phyloP scores from a whole-genome alignment of 768 basidiomycete genomes.

The Pleurotus pulmonarius region DNA sequence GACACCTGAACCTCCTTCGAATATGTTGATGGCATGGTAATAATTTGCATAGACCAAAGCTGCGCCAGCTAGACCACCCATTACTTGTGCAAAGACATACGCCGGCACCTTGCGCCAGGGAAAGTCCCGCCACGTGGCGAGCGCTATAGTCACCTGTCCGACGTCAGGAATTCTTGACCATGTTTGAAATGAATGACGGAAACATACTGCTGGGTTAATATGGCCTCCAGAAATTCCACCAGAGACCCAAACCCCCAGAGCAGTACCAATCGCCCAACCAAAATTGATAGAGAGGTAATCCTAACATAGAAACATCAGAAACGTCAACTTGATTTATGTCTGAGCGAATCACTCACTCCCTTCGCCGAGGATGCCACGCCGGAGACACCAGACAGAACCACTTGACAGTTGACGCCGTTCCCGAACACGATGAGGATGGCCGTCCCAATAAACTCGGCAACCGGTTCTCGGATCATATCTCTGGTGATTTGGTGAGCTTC shows the following conservation, averaged over 20 bases:
- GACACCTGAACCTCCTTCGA: slow-evolving; percentile 51
- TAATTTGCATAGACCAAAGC: slow-evolving; percentile 62
- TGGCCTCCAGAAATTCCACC: slow-evolving; percentile 72
- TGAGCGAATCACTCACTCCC: slow-evolving; percentile 43
- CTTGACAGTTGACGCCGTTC: slow-evolving; percentile 54
- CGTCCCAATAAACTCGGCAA: slow-evolving; percentile 61
- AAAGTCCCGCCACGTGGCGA: slow-evolving; percentile 50
- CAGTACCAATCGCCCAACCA: slow-evolving; percentile 57
- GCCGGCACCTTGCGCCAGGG: slow-evolving; percentile 57
- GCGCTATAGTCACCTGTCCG: slow-evolving; percentile 44
- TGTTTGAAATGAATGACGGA: not conserved
- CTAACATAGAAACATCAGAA: slow-evolving; percentile 21
- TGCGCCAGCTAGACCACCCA: slow-evolving; percentile 59
- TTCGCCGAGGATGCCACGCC: slow-evolving; percentile 42
- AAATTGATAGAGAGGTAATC: slow-evolving; percentile 45
- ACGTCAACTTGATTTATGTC: slow-evolving; percentile 6
- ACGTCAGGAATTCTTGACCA: not conserved
- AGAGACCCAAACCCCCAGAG: slow-evolving; percentile 66
- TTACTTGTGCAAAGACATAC: slow-evolving; percentile 54
- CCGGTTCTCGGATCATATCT: slow-evolving; percentile 49
- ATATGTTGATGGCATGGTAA: slow-evolving; percentile 60
- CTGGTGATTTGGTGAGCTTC: slow-evolving; percentile 19
- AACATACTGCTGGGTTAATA: slow-evolving; percentile 64
- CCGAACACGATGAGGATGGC: slow-evolving; percentile 60
- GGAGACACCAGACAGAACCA: slow-evolving; percentile 41